Evolutionary conservation across 2,329 filamentous ascomycete species (phyloP).

Genomic region (Beauveria sp.): DNA sequence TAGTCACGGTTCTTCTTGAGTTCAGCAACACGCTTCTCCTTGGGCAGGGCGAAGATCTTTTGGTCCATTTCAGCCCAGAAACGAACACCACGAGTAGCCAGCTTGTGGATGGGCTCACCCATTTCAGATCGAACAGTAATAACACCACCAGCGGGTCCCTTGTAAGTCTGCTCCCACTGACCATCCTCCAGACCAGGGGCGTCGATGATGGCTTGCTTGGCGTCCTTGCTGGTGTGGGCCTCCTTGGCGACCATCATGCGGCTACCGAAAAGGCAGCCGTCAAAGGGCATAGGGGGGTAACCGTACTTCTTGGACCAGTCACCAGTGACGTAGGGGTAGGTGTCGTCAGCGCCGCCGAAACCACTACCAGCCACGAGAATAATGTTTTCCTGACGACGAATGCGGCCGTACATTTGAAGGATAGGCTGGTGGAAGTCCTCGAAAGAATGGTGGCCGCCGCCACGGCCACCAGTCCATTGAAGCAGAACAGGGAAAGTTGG

Average conservation of each 20-base stretch:
- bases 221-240: constrained; percentile 76
- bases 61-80: constrained; percentile 99
- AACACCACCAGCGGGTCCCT: constrained; percentile 82
- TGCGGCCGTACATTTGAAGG: constrained; percentile 82
- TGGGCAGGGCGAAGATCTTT: constrained; percentile 94
- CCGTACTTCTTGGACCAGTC: constrained; percentile 80
- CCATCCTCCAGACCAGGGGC: constrained; percentile 73
- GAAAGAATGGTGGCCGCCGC: constrained; percentile 88
- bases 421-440: constrained; percentile 94
- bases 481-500: constrained; percentile 86
- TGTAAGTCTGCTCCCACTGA: constrained; percentile 91
- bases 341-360: constrained; percentile 83
- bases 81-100: constrained; percentile 87
- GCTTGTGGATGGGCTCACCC: constrained; percentile 98
- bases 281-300: constrained; percentile 89
- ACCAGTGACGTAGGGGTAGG: constrained; percentile 86
- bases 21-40: constrained; percentile 83
- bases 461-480: constrained; percentile 92
- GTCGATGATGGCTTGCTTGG: constrained; percentile 85
- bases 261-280: constrained; percentile 83
- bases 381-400: constrained; percentile 78
- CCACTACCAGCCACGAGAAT: constrained; percentile 86
- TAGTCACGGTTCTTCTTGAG: constrained; percentile 82
- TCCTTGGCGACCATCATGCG: constrained; percentile 95
- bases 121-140: constrained; percentile 98